Base-by-base conservation (phyloP, 2,329 filamentous ascomycete species). In the Fusarium sp. region DNA sequence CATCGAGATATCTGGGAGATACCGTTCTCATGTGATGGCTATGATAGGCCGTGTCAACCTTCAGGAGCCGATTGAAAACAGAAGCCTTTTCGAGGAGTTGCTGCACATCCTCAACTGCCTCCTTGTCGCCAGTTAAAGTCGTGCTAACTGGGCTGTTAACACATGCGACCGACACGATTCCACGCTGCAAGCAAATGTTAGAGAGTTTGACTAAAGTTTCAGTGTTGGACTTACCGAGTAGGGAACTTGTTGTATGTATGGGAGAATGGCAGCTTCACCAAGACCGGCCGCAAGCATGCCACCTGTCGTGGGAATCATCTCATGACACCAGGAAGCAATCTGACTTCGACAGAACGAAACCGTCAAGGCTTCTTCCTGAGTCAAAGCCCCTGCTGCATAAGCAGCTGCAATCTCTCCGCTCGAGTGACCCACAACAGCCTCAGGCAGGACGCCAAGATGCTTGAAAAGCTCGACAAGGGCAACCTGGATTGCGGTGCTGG, bases 1-100 rank as follows among this genome's bases (percentile, higher is more conserved):
- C 52, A 2, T 57, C 52, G 7, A 62, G 66, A 63, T 76, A 72
- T 2, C 35, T 52, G 7, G 20, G 66, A 7, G 60, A 69, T 43
- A 69, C 67, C 12, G 54, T 62, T 1, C 54, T 33, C 82, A 86
- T 86, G 60, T 85, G 82, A 22, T 81, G 79, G 1, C 85, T 86
- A 33, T 81, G 82, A 4, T 86, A 87, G 0, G 85, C 85, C 6
- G 66, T 82, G 63, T 84, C 81, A 3, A 85, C 82, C 20, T 80
- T 76, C 0, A 87, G 75, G 1, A 67, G 40, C 4, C 82, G 70
- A 2, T 66, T 66, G 20, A 71, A 71, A 20, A 70, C 37, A n/a
- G 63, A 76, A 68, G 74, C 75, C 2, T 78, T 66, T 0, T 82
- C 61, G 2, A 80, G 33, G 1, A 56, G 67, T 59, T 77, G 64